Conservation (phyloP, 176 grass and related monocot species). For the Thinopyrum elongatum region DNA sequence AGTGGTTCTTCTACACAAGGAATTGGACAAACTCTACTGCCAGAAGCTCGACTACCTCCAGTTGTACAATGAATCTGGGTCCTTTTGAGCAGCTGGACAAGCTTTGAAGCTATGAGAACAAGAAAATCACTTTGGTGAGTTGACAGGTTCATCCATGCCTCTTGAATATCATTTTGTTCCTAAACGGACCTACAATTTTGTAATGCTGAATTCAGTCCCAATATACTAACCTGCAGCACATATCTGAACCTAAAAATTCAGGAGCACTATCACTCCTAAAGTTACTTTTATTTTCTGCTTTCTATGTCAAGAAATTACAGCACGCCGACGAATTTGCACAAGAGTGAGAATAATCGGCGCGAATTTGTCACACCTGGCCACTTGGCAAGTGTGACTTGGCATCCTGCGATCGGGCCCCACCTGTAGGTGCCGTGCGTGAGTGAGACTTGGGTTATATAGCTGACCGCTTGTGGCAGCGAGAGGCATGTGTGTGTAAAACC, state of each 20-base stretch:
- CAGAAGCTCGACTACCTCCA: not conserved
- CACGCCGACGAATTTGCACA: not conserved
- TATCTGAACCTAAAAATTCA: conserved; percentile 1
- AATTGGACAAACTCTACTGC: not conserved
- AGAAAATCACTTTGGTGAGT: not conserved
- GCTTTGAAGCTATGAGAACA: not conserved
- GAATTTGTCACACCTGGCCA: too few species aligned
- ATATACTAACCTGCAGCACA: not conserved
- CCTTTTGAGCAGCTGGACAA: not conserved
- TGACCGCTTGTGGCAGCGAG: too few species aligned
- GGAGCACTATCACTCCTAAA: not conserved
- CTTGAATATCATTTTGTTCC: not conserved
- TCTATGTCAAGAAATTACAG: not conserved
- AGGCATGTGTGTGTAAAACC: too few species aligned
- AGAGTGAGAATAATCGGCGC: not conserved
- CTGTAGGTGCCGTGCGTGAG: too few species aligned
- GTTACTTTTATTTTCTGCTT: not conserved
- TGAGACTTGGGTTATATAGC: too few species aligned
- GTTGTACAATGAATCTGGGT: not conserved
- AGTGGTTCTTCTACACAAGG: not conserved
- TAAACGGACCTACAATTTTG: not conserved
- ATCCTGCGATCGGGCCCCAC: too few species aligned
- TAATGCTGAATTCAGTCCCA: not conserved
- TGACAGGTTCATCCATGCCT: not conserved
- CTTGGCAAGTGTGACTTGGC: too few species aligned